These are phyloP conservation scores for Puccinia brachypodii DNA, from an alignment of 1,284 basidiomycete species.

Conservation along the genomic window DNA sequence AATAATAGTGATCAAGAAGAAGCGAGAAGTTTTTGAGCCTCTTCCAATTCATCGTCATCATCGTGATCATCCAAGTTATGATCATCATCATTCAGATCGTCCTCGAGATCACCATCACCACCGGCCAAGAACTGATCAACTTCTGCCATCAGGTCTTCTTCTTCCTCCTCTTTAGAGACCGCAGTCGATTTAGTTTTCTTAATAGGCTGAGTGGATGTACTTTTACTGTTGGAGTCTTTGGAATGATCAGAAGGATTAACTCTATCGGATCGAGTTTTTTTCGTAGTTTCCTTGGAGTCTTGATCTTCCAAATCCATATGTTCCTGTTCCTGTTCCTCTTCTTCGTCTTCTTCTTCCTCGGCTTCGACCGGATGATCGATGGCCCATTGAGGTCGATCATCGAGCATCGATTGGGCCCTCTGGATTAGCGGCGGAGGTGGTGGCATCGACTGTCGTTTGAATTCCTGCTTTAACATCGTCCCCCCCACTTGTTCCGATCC, in stretches of 20 bases:
- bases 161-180: constrained; percentile 61
- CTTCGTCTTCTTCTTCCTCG: constrained; percentile 67
- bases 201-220: too few relatives aligned
- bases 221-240: too few relatives aligned
- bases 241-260: too few relatives aligned
- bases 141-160: constrained; percentile 79
- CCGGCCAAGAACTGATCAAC: constrained; percentile 59
- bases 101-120: constrained; percentile 46
- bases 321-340: neutral
- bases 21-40: constrained; percentile 39
- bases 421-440: constrained; percentile 64
- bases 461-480: constrained; percentile 55
- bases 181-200: constrained; percentile 53
- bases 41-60: constrained; percentile 44
- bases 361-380: constrained; percentile 87
- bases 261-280: too few relatives aligned
- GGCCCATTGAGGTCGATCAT: constrained; percentile 86
- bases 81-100: constrained; percentile 18
- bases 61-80: constrained; percentile 6
- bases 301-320: neutral
- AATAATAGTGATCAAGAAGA: too few relatives aligned
- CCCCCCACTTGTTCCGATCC: constrained; percentile 35
- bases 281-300: too few relatives aligned
- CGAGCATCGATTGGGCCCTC: constrained; percentile 75
- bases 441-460: constrained; percentile 62